These are phyloP conservation scores for Lactuca saligna DNA, from an alignment of 129 eudicot species.

Conservation along the genomic window DNA sequence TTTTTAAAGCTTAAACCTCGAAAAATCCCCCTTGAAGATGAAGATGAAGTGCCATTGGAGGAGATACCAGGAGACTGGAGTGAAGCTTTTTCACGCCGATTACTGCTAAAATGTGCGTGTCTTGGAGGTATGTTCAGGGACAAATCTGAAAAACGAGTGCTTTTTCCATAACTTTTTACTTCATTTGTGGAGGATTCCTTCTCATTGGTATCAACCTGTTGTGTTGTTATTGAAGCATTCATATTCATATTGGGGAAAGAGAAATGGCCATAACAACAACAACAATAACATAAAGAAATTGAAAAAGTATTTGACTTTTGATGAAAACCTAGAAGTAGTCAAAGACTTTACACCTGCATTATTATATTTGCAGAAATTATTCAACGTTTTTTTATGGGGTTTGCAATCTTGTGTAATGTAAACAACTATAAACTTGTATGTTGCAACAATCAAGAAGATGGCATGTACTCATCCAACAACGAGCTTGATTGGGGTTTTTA, in stretches of 20 bases:
- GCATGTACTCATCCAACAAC: slow-evolving; percentile 1
- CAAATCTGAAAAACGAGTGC: slow-evolving; percentile 39
- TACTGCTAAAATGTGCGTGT: slow-evolving; percentile 43
- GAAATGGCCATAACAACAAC: neutral
- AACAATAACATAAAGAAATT: neutral
- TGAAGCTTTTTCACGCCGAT: slow-evolving; percentile 46
- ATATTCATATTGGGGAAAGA: neutral
- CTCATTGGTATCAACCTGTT: slow-evolving; percentile 44
- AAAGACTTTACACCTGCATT: slow-evolving; percentile 6
- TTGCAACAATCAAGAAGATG: neutral
- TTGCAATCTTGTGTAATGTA: slow-evolving; percentile 8
- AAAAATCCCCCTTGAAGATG: slow-evolving; percentile 55
- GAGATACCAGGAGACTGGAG: slow-evolving; percentile 51
- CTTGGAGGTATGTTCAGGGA: slow-evolving; percentile 75
- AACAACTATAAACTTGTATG: slow-evolving; percentile 8
- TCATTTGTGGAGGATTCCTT: slow-evolving; percentile 29
- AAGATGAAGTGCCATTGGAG: slow-evolving; percentile 43
- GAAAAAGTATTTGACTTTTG: slow-evolving; percentile 8
- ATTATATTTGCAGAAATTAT: slow-evolving; percentile 20
- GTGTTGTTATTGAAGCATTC: slow-evolving; percentile 1
- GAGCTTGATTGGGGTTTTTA: neutral
- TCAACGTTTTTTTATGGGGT: neutral
- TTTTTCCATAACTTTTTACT: slow-evolving; percentile 29
- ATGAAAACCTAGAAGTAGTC: slow-evolving; percentile 1
- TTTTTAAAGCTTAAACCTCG: slow-evolving; percentile 73